Conservation (phyloP, 2,329 filamentous ascomycete species). For the Alternaria infectoria region DNA sequence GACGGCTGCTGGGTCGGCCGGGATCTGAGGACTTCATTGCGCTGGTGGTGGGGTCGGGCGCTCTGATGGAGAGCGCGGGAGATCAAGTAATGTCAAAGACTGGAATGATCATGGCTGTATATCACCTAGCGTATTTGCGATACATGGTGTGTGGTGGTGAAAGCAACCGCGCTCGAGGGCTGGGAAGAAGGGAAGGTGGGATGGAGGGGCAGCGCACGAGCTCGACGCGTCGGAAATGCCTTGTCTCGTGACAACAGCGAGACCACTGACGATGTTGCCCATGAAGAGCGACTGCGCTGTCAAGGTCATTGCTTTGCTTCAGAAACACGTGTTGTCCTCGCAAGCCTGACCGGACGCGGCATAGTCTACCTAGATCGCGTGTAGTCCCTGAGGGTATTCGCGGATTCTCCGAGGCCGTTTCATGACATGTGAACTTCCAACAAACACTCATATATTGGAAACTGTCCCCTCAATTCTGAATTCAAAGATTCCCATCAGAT, state of each 20-base stretch:
- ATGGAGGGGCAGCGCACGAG: conserved; percentile 25
- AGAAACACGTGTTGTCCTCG: conserved; percentile 5
- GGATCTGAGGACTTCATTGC: conserved; percentile 42
- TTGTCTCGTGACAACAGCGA: background rate
- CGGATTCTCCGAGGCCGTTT: background rate
- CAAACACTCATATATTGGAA: background rate
- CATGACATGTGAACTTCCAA: background rate
- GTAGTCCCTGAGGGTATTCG: background rate
- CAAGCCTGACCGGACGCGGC: conserved; percentile 8
- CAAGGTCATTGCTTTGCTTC: background rate
- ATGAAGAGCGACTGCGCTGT: background rate
- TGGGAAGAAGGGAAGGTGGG: conserved; percentile 29
- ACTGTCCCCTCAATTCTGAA: background rate
- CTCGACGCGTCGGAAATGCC: conserved; percentile 2
- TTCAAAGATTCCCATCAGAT: background rate
- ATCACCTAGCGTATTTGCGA: conserved; percentile 3
- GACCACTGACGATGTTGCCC: background rate
- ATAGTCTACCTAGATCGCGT: background rate
- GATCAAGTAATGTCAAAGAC: background rate
- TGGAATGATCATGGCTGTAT: background rate
- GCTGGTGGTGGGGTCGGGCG: background rate
- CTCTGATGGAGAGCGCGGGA: background rate
- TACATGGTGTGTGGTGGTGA: conserved; percentile 7
- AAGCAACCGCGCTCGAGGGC: conserved; percentile 28
- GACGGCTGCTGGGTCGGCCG: conserved; percentile 43